Evolutionary conservation across 78 protist genomes (phyloP).

Genomic region (Dictyostelium intermedium): DNA sequence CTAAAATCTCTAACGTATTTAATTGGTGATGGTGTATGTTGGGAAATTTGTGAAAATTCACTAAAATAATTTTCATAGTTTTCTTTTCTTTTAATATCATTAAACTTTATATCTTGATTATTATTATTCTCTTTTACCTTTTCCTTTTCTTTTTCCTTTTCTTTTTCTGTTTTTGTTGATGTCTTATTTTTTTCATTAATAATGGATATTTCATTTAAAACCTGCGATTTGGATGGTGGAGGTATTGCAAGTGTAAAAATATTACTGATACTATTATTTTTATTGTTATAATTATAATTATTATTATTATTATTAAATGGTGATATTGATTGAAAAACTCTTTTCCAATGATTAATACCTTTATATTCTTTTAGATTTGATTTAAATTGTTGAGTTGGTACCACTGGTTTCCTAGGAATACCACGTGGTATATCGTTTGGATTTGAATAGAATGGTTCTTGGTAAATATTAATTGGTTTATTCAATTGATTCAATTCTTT

Average conservation of each 20-base stretch:
- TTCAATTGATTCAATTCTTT: slow-evolving; percentile 3
- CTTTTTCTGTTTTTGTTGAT: neutral
- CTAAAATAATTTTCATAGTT: neutral
- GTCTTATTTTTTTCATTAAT: neutral
- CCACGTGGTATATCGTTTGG: slow-evolving; percentile 12
- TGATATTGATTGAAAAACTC: neutral
- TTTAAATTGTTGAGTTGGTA: slow-evolving; percentile 8
- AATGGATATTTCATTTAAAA: neutral
- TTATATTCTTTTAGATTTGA: neutral
- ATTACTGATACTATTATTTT: neutral
- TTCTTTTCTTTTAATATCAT: neutral
- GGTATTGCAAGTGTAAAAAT: slow-evolving; percentile 52
- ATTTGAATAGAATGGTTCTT: slow-evolving; percentile 61
- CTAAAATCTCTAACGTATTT: neutral
- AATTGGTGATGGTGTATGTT: slow-evolving; percentile 8
- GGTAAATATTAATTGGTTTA: slow-evolving; percentile 59
- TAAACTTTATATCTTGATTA: neutral
- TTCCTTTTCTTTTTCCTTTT: neutral
- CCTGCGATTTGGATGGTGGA: slow-evolving; percentile 7
- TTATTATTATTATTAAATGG: neutral
- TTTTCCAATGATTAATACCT: slow-evolving; percentile 53
- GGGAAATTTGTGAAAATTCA: slow-evolving; percentile 69
- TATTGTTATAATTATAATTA: too few species aligned
- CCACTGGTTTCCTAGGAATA: neutral
- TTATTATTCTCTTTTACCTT: neutral